These are phyloP conservation scores for Nicotiana tabacum DNA, from an alignment of 257 asterid genomes.

Conservation along the genomic window DNA sequence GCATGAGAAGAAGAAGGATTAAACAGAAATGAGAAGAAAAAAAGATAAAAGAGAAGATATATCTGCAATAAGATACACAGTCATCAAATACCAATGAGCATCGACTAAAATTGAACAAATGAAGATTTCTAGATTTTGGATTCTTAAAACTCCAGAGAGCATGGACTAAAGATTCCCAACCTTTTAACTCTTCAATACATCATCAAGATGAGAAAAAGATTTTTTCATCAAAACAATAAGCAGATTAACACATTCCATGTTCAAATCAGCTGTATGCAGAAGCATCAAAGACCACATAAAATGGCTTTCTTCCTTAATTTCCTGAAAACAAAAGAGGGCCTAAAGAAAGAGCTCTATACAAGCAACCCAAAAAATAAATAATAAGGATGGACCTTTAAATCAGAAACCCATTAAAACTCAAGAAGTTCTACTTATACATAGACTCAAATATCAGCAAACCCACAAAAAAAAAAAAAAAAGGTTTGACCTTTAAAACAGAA, in stretches of 20 bases:
- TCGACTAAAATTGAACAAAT: neutral
- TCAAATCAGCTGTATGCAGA: neutral
- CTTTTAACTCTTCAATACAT: neutral
- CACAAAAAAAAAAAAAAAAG: too few species aligned
- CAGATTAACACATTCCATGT: neutral
- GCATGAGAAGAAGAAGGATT: constrained; percentile 8
- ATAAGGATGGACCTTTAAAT: too few species aligned
- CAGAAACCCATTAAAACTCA: too few species aligned
- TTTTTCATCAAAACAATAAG: neutral
- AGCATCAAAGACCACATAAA: neutral
- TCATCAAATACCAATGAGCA: neutral
- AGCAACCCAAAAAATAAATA: too few species aligned
- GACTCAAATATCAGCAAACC: too few species aligned
- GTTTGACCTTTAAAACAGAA: too few species aligned
- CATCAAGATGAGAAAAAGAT: neutral
- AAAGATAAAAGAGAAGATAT: neutral
- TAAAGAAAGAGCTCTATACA: too few species aligned
- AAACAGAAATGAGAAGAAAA: neutral
- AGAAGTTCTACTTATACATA: too few species aligned
- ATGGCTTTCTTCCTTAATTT: neutral
- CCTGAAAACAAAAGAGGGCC: neutral
- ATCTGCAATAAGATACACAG: neutral
- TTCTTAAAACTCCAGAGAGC: neutral
- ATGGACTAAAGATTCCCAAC: neutral
- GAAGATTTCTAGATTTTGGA: neutral